These are phyloP conservation scores for Solanum pinnatisectum DNA, from an alignment of 257 asterid species.

Conservation along the genomic window DNA sequence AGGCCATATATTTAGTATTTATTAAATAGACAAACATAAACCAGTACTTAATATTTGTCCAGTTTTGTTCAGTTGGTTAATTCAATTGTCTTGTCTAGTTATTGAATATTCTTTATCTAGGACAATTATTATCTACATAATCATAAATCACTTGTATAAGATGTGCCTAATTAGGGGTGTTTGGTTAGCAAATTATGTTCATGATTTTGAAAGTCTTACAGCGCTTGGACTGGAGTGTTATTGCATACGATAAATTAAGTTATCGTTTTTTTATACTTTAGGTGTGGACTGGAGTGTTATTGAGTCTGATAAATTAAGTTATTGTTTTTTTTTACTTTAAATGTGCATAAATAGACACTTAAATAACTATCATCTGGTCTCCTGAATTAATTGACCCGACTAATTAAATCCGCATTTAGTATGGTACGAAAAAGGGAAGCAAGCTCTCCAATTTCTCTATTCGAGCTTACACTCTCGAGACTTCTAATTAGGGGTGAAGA, in stretches of 20 bases:
- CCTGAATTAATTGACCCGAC: background rate
- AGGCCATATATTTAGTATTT: background rate
- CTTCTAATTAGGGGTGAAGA: background rate
- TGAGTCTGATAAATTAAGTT: too few species aligned
- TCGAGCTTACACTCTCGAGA: background rate
- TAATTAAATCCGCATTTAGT: background rate
- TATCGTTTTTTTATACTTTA: too few species aligned
- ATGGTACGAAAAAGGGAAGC: background rate
- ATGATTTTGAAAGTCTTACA: too few species aligned
- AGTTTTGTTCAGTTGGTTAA: background rate
- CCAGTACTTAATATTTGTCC: background rate
- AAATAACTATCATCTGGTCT: too few species aligned
- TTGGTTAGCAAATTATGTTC: background rate
- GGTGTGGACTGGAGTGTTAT: too few species aligned
- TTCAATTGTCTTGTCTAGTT: background rate
- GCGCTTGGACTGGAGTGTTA: too few species aligned
- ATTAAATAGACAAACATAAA: background rate
- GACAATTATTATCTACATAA: background rate
- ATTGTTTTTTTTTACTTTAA: too few species aligned
- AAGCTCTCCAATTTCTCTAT: background rate
- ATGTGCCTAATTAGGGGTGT: background rate
- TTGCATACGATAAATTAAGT: too few species aligned
- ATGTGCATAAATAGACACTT: too few species aligned
- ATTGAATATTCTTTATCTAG: background rate
- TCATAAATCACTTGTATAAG: background rate